Evolutionary conservation across 768 basidiomycete species (phyloP), one percentile per base, ranked within the genome.

Genomic region (Boletus fagicola): DNA sequence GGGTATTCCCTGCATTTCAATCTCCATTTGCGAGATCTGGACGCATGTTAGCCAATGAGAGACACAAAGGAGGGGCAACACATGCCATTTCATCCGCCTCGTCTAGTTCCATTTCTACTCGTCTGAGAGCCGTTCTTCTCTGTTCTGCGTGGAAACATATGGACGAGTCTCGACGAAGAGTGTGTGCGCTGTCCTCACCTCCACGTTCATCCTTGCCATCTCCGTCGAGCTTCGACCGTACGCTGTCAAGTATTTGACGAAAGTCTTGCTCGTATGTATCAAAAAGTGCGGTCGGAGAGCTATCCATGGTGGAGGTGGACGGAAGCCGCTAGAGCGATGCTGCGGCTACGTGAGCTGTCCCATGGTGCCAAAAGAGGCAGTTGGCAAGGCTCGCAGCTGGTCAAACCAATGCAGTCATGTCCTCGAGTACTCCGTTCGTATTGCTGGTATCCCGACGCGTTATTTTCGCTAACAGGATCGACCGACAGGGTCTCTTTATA

Each of bases 21-120:
- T 89, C 76, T 98, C 96, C 96, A 99, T 97, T 83, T 99, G 97
- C 47, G 94, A 94, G 62, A 98, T 83, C 96, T 98, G 63, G 4
- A 50, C 20, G 49, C 35, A 33, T 45, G 59, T 60, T 24, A 51
- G 42, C 42, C 13, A 49, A 51, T 24, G 40, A 51, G 57, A 39
- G 35, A 24, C 12, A 40, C 16, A 30, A 30, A 35, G 15, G 31
- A 56, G 24, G 24, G 13, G 33, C 16, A 18, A 36, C 10, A 67
- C 83, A 48, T 66, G 89, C 95, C 84, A 98, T 94, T 79, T 98
- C 97, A 64, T 97, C 95, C 0, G 95, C 96, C 73, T 99, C 97
- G 70, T 99, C 97, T 5, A 99, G 77, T 70, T 98, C 96, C 83
- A 94, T 92, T 69, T 95, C 92, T 24, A 92, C 89, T 59, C 92